Base-by-base conservation (phyloP, 2,329 filamentous ascomycete genomes). In the Paramyrothecium sp. region DNA sequence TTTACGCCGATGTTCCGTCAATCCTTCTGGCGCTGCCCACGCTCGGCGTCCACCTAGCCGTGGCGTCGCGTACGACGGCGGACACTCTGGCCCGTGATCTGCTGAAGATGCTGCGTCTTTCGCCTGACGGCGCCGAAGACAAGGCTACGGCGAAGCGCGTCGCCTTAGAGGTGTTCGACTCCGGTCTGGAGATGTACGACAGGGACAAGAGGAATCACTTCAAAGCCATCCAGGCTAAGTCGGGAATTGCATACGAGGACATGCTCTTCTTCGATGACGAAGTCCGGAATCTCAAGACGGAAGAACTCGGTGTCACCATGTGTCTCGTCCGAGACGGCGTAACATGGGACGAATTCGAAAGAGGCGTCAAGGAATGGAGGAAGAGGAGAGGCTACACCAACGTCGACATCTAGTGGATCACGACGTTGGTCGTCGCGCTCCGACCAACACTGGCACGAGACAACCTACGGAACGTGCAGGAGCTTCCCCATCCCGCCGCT, bases 261-360 rank as follows among this genome's bases (percentile, higher is more conserved):
- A 96, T 98, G 89, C 72, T 98, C 34, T 98, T 98, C 73, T 98
- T 98, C 64, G 94, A 98, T 65, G 94, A 98, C 66, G 94, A 98
- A 82, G 81, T 82, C 54, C 78, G 94, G 59, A 98, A 98, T 69
- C 81, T 85, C 57, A 92, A 97, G 69, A 94, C 96, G 1, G 86
- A 88, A 76, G 77, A 70, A 23, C 67, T 97, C 53, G 93, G 93
- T 0, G 89, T 96, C 3, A 90, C 89, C 0, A 96, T 98, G 85
- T 87, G 86, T 69, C 75, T 97, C 53, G 89, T 98, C 1, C 78
- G 84, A 56, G 89, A 96, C 70, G 93, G 93, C 0, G 86, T 97
- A 55, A 88, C 83, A 2, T 88, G 86, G 75, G 80, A 79, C 1
- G 92, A 95, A 77, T 77, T 97, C 20, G 92, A 96, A 73, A 82